Base-by-base conservation (phyloP, 2,329 filamentous ascomycete genomes). In the Dactylellina drechsleri region DNA sequence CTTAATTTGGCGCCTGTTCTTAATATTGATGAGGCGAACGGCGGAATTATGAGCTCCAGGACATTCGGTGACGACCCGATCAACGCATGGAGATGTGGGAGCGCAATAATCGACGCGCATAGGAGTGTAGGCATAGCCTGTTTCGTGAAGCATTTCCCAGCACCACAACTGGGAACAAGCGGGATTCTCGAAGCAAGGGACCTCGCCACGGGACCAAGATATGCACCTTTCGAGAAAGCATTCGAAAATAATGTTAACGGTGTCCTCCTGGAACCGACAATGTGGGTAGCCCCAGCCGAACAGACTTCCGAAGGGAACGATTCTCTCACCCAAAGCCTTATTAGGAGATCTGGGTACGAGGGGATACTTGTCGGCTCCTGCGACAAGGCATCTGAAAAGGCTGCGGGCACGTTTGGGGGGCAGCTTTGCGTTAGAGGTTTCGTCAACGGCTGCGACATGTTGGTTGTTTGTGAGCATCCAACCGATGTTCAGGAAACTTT, bases 61-160 rank as follows among this genome's bases (percentile, higher is more conserved):
- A 93, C 94, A 40, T 91, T 90, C n/a, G 92, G 94, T 3, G 95
- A 98, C 80, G 93, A 99, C 79, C 93, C 95, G 0, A 93, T 97
- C 79, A 92, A 98, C 83, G 94, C 96, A 0, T 97, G 93, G 0
- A 91, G 93, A 70, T 98, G 94, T 83, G 92, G 92, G 56, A 92
- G 96, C 54, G 92, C 93, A 23, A 92, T 91, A 73, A 91, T 97
- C 84, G 93, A 91, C 80, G 95, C 95, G 49, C 97, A 96, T 82
- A 92, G 94, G 79, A 78, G 75, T 49, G 72, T 77, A 20, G 77
- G 78, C 6, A 77, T 79, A 53, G 78, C 74, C 6, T 77, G 78
- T 60, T 78, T 78, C 53, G 78, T 77, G 36, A 79, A 79, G 68
- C 78, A 79, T 71, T 79, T 79, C 45, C 78, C 78, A 65, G 78